A percentile compares a stretch with the other conserved stretches of the same genome.
These are phyloP conservation scores for Xylariaceae sp. DNA, from an alignment of 2,329 filamentous ascomycete species.

Conservation along the genomic window DNA sequence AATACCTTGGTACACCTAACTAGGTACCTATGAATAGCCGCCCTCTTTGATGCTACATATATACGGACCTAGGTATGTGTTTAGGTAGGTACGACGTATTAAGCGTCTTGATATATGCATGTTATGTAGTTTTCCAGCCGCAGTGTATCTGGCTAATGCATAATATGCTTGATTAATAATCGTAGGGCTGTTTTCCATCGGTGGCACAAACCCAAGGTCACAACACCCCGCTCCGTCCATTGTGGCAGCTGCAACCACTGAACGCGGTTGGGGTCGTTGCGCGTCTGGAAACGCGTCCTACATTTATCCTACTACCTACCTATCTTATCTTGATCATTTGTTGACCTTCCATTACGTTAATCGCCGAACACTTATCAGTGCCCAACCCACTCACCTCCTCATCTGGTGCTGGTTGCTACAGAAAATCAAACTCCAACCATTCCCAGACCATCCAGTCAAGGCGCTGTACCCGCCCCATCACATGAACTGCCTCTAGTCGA, in stretches of 20 bases:
- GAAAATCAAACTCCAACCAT: conserved; percentile 2
- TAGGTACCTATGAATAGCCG: no score
- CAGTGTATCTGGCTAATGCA: no score
- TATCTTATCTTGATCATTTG: neutral
- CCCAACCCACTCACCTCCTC: neutral
- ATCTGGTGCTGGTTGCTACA: conserved; percentile 7
- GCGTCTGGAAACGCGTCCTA: conserved; percentile 14
- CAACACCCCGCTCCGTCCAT: conserved; percentile 5
- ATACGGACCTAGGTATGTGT: no score
- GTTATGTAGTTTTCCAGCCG: no score
- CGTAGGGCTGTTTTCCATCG: neutral
- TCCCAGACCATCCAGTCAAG: neutral
- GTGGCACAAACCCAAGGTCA: no score
- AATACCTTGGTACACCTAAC: no score
- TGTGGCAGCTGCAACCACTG: conserved; percentile 27
- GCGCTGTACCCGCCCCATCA: neutral
- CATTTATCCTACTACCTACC: neutral
- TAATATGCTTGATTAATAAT: neutral
- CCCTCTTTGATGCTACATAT: no score
- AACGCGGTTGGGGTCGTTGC: conserved; percentile 23
- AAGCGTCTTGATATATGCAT: no score
- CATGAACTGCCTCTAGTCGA: neutral
- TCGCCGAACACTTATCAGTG: neutral
- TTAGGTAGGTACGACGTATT: no score
- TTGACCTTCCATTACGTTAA: neutral